Conservation (phyloP, 139 green algal species). For the Mesotaenium endlicherianum region DNA sequence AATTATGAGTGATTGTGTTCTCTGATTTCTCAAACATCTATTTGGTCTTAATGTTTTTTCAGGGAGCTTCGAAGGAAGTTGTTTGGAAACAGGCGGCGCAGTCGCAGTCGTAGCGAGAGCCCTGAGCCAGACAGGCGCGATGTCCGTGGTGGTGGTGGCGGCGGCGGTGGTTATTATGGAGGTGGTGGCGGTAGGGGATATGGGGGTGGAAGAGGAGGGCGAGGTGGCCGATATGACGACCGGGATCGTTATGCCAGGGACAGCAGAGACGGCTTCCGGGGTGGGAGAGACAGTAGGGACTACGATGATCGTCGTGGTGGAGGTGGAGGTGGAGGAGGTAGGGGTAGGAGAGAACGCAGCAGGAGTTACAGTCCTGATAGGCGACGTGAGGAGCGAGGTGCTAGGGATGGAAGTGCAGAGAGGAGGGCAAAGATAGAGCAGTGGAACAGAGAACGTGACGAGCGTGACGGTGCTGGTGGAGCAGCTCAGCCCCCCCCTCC, state of each 20-base stretch:
- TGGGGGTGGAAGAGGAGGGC: slow-evolving; percentile 5
- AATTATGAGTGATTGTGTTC: neutral
- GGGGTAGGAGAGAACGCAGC: slow-evolving; percentile 14
- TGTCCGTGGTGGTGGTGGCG: neutral
- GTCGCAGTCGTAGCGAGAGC: slow-evolving; percentile 18
- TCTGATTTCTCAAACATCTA: neutral
- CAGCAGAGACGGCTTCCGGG: slow-evolving; percentile 4
- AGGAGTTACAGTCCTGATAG: slow-evolving; percentile 36
- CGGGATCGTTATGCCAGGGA: slow-evolving; percentile 8
- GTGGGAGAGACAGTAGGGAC: neutral
- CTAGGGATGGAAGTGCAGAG: slow-evolving; percentile 44
- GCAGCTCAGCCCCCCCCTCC: too few relatives aligned
- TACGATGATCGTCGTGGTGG: slow-evolving; percentile 8
- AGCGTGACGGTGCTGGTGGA: slow-evolving; percentile 38
- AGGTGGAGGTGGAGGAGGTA: neutral
- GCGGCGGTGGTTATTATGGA: neutral
- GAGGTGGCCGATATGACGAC: slow-evolving; percentile 17
- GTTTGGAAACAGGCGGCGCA: slow-evolving; percentile 46
- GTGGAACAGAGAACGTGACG: slow-evolving; percentile 52
- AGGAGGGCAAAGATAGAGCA: slow-evolving; percentile 49
- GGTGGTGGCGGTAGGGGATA: slow-evolving; percentile 11
- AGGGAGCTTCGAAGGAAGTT: slow-evolving; percentile 50
- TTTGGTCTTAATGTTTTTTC: neutral
- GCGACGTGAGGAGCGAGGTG: slow-evolving; percentile 1
- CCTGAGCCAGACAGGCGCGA: too few relatives aligned